A percentile compares a stretch with the other conserved stretches of the same genome.
phyloP scores from a whole-genome alignment of 2,329 filamentous ascomycete genomes.

The Pyricularia sp. region DNA sequence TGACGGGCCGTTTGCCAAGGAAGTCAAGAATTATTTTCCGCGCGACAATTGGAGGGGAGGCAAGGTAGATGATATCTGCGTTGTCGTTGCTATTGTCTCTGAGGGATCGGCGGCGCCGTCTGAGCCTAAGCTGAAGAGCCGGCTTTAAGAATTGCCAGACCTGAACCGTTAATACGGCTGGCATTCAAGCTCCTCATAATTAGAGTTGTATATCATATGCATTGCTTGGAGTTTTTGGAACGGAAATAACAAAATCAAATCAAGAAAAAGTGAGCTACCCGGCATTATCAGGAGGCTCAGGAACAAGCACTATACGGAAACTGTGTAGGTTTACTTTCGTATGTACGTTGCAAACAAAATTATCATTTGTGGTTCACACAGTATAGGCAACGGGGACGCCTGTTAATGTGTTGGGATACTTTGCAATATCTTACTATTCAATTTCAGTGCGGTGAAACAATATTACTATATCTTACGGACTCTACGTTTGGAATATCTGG shows the following conservation, averaged over 20 bases:
- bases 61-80: slow-evolving; percentile 93
- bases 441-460: neutral
- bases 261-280: neutral
- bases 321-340: neutral
- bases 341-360: neutral
- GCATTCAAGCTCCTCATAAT: neutral
- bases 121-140: slow-evolving; percentile 19
- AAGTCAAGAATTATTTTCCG: slow-evolving; percentile 82
- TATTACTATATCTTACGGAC: neutral
- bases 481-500: neutral
- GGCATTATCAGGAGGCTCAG: neutral
- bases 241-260: neutral
- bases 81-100: slow-evolving; percentile 68
- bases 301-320: neutral
- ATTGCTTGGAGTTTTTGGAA: slow-evolving; percentile 5
- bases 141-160: slow-evolving; percentile 4
- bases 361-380: neutral
- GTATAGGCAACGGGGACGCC: neutral
- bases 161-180: neutral
- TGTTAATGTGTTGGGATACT: neutral
- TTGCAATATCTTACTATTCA: neutral
- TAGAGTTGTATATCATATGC: neutral
- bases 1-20: slow-evolving; percentile 90
- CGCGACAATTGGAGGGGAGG: slow-evolving; percentile 82
- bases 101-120: slow-evolving; percentile 30